Evolutionary conservation across 257 asterid genomes (phyloP).

Genomic region (Lavandula angustifolia): DNA sequence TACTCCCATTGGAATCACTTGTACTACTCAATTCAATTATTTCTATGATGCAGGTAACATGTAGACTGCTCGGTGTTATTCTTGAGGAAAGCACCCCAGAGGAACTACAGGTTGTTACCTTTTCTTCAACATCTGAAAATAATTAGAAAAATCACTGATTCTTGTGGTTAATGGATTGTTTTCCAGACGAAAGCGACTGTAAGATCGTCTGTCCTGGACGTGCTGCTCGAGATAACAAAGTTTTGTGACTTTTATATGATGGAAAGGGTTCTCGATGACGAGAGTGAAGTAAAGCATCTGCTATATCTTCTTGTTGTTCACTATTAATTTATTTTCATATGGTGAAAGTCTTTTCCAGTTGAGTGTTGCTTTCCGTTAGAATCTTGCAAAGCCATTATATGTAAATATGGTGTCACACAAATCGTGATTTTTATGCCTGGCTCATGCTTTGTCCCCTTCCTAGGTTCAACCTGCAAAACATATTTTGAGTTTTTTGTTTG

Average conservation of each 20-base stretch:
- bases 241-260: slow-evolving; percentile 88
- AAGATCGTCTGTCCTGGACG: slow-evolving; percentile 77
- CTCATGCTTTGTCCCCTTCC: neutral
- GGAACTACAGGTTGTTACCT: slow-evolving; percentile 74
- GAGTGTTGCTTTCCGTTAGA: neutral
- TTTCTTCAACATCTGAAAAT: slow-evolving; percentile 13
- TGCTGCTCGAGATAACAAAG: slow-evolving; percentile 85
- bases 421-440: neutral
- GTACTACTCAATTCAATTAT: slow-evolving; percentile 10
- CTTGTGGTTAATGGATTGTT: slow-evolving; percentile 21
- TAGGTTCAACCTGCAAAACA: neutral
- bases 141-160: slow-evolving; percentile 26
- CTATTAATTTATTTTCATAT: neutral
- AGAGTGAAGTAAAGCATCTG: slow-evolving; percentile 63
- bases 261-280: slow-evolving; percentile 92
- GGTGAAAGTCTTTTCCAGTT: neutral
- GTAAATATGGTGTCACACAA: neutral
- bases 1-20: neutral
- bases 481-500: neutral
- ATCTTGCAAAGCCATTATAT: slow-evolving; percentile 8
- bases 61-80: slow-evolving; percentile 80
- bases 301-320: slow-evolving; percentile 19
- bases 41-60: slow-evolving; percentile 66
- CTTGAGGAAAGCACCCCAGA: slow-evolving; percentile 88
- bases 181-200: slow-evolving; percentile 84